Evolutionary conservation across 371 early-diverging fungal genomes (phyloP).

Genomic region (Mortierella sp.): DNA sequence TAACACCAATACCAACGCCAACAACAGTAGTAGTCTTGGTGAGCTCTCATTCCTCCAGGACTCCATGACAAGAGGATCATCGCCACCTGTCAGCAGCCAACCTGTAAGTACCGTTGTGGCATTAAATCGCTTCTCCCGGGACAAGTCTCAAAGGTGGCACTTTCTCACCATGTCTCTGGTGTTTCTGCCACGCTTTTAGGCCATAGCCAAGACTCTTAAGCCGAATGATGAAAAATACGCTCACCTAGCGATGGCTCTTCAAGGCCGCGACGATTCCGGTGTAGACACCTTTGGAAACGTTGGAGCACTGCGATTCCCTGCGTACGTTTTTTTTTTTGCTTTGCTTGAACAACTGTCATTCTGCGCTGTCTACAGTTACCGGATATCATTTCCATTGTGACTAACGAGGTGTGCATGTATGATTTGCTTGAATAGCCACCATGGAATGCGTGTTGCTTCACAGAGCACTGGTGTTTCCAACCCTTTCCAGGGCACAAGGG

Average conservation of each 20-base stretch:
- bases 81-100: conserved; percentile 9
- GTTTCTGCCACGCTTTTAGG: conserved; percentile 1
- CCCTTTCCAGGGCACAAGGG: conserved; percentile 28
- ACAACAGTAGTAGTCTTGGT: conserved; percentile 5
- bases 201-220: conserved; percentile 19
- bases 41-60: conserved; percentile 29
- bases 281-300: conserved; percentile 62
- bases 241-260: conserved; percentile 21
- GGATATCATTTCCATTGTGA: neutral
- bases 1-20: conserved; percentile 10
- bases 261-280: conserved; percentile 59
- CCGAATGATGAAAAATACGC: conserved; percentile 38
- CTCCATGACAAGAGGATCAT: conserved; percentile 3
- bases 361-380: neutral
- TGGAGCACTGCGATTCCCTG: conserved; percentile 60
- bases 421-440: conserved; percentile 10
- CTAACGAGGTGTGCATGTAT: too few species aligned
- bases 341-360: too few species aligned
- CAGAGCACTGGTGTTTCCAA: conserved; percentile 30
- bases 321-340: too few species aligned
- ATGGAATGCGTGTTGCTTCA: conserved; percentile 21
- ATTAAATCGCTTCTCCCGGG: neutral
- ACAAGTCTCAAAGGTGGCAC: neutral
- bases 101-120: neutral
- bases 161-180: neutral